Evolutionary conservation across 2,329 filamentous ascomycete species (phyloP), one percentile per base, ranked within the genome.

Genomic region (Paraconiothyrium sp.): DNA sequence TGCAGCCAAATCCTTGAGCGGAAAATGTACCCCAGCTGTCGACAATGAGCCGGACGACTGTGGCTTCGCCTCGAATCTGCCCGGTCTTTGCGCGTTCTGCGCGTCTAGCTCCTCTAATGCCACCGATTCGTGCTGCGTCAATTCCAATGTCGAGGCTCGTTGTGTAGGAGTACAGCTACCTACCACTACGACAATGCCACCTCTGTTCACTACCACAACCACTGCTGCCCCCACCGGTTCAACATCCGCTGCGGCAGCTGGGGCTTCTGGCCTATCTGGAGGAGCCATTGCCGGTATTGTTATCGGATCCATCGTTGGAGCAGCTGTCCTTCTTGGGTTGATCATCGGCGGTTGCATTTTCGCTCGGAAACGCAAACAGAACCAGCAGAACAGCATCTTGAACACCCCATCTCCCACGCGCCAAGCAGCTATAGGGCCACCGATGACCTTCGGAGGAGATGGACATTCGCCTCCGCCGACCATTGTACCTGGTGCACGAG

Each of bases 61-160:
- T 78, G 95, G 95, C 50, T 99, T 90, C 76, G 87, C 85, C 44
- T 86, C 88, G 66, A 91, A 90, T 71, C 77, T 89, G 8, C 80
- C 85, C 58, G 93, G 94, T 2, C 84, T 99, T 39, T 99, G 95
- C 81, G 88, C 90, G 4, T 97, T 95, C 78, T 99, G 95, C 78
- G 86, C 87, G 46, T 84, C 89, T 7, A 94, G 92, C 70, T 93
- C 94, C 32, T 88, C 90, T 65, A 98, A 98, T 79, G 91, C 93
- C 10, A 98, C 94, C 54, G 94, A 98, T 77, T 96, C 94, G 3
- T 99, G 95, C 83, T 99, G 95, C 79, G 90, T 93, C 73, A 93
- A 89, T 71, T 89, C 94, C 5, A 85, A 93, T 64, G 89, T 90
- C n/a, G 86, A 92, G 61, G 81, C 82, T 30, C 87, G 89, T 65